These are phyloP conservation scores for Tuber aestivum DNA, from an alignment of 495 filamentous ascomycete species.

Conservation along the genomic window DNA sequence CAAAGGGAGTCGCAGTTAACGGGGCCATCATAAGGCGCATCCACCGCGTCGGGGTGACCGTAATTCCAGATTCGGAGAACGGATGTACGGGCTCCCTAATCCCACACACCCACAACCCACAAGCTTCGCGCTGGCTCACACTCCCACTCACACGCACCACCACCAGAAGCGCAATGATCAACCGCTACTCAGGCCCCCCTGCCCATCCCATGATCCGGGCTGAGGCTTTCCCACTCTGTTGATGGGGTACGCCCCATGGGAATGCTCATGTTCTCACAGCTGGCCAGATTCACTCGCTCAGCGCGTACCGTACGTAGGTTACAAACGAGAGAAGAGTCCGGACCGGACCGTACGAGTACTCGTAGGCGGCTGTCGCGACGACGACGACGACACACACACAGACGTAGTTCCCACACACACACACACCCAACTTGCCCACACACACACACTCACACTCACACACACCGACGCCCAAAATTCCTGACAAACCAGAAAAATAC, in stretches of 20 bases:
- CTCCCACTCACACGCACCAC: background rate
- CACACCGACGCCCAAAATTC: slow-evolving; percentile 2
- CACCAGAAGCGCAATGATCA: background rate
- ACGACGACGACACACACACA: background rate
- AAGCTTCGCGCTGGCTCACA: too few relatives aligned
- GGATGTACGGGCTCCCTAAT: slow-evolving; percentile 37
- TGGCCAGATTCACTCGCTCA: background rate
- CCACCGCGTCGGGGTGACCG: slow-evolving; percentile 36
- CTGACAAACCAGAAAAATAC: slow-evolving; percentile 5
- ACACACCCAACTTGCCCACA: background rate
- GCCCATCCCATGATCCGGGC: slow-evolving; percentile 3
- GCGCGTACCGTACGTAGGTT: background rate
- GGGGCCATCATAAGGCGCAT: slow-evolving; percentile 37
- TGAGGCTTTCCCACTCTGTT: background rate
- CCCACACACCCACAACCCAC: slow-evolving; percentile 16
- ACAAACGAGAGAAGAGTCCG: background rate
- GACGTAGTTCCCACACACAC: too few relatives aligned
- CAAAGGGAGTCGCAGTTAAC: slow-evolving; percentile 23
- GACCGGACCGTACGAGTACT: background rate
- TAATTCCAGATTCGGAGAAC: slow-evolving; percentile 38
- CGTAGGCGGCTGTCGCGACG: background rate
- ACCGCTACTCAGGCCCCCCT: slow-evolving; percentile 1
- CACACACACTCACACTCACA: background rate
- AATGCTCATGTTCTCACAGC: background rate
- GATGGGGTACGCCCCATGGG: background rate